These are phyloP conservation scores for Termitomyces bulborhizus DNA, from an alignment of 768 basidiomycete species.

Conservation along the genomic window DNA sequence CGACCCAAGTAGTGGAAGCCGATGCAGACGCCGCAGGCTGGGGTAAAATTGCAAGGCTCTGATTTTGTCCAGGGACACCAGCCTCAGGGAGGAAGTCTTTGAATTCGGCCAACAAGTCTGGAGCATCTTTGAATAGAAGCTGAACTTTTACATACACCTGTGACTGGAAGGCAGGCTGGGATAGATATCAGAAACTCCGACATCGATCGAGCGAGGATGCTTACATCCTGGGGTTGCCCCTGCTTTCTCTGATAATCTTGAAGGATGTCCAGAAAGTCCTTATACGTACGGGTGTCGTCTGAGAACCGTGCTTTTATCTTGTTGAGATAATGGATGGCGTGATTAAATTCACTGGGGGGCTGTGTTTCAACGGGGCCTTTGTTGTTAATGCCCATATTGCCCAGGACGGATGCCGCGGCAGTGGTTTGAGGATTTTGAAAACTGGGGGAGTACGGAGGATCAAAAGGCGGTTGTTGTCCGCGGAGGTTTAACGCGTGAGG, in stretches of 20 bases:
- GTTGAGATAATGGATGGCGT: constrained; percentile 96
- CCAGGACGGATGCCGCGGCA: constrained; percentile 62
- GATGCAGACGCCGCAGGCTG: constrained; percentile 28
- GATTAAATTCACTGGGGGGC: constrained; percentile 71
- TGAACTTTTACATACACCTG: constrained; percentile 82
- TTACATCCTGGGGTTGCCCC: constrained; percentile 62
- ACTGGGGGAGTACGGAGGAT: constrained; percentile 41
- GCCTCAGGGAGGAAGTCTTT: constrained; percentile 75
- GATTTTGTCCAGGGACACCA: constrained; percentile 32
- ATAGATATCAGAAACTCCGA: neutral
- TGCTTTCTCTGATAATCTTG: constrained; percentile 87
- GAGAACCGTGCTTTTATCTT: constrained; percentile 93
- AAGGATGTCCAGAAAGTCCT: constrained; percentile 83
- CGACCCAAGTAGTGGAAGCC: constrained; percentile 33
- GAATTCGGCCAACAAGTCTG: constrained; percentile 75
- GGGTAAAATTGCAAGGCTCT: constrained; percentile 43
- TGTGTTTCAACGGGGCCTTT: constrained; percentile 45
- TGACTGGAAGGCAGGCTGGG: constrained; percentile 30
- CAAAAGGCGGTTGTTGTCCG: constrained; percentile 28
- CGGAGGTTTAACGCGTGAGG: constrained; percentile 39
- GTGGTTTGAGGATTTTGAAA: constrained; percentile 41
- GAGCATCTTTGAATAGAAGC: constrained; percentile 73
- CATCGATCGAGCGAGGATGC: constrained; percentile 21
- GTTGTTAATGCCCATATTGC: constrained; percentile 48
- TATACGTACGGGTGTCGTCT: constrained; percentile 88